Evolutionary conservation across 2,329 filamentous ascomycete species (phyloP).

Genomic region (Colletotrichum costaricense): DNA sequence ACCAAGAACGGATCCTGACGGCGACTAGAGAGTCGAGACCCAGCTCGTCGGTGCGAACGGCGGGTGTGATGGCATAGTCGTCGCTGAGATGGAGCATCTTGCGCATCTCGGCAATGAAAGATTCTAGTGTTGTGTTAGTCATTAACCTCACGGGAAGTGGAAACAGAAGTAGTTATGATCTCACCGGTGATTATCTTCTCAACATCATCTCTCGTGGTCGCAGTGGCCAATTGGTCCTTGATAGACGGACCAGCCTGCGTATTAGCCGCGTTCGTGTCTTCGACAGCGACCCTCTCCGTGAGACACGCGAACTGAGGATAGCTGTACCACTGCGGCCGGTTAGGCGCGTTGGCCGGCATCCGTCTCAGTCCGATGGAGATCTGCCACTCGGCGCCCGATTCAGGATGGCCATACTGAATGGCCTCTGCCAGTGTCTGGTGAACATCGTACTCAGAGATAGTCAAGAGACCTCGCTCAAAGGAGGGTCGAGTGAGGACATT

Average conservation of each 20-base stretch:
- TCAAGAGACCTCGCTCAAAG: slow-evolving; percentile 25
- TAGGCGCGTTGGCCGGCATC: neutral
- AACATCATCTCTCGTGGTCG: neutral
- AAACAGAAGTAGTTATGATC: neutral
- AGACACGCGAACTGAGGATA: slow-evolving; percentile 4
- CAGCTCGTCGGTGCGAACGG: slow-evolving; percentile 32
- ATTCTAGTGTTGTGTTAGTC: neutral
- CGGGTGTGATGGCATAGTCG: slow-evolving; percentile 12
- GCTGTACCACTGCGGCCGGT: neutral
- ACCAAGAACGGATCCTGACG: slow-evolving; percentile 57
- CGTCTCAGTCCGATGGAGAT: slow-evolving; percentile 12
- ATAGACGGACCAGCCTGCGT: neutral
- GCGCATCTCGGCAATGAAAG: slow-evolving; percentile 18
- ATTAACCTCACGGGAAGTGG: neutral
- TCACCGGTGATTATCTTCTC: neutral
- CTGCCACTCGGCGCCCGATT: slow-evolving; percentile 2
- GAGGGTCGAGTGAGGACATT: slow-evolving; percentile 20
- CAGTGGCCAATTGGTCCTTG: neutral
- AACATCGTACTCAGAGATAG: slow-evolving; percentile 45
- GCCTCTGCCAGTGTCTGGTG: slow-evolving; percentile 55
- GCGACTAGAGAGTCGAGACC: slow-evolving; percentile 43
- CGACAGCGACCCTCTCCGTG: neutral
- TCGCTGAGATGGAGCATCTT: slow-evolving; percentile 36
- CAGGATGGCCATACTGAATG: slow-evolving; percentile 46
- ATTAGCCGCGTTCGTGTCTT: neutral